phyloP scores from a whole-genome alignment of 352 stramenopile genomes.

The Aphanomyces invadans region DNA sequence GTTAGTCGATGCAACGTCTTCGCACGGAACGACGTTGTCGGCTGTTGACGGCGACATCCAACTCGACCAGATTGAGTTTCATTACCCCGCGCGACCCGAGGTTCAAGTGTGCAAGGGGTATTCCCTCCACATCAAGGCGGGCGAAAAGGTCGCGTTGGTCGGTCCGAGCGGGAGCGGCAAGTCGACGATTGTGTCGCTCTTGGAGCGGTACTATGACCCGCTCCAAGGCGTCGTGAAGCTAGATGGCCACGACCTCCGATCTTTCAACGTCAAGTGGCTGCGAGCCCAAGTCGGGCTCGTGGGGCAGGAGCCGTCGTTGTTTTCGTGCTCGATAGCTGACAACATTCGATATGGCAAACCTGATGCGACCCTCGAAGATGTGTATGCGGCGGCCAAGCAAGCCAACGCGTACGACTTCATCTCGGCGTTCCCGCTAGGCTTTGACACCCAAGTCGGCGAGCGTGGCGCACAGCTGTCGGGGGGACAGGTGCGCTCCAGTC shows the following conservation, averaged over 20 bases:
- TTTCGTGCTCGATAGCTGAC: slow-evolving; percentile 33
- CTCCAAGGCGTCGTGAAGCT: slow-evolving; percentile 29
- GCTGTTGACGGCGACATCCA: slow-evolving; percentile 33
- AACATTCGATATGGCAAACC: slow-evolving; percentile 56
- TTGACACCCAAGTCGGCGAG: slow-evolving; percentile 87
- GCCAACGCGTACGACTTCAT: slow-evolving; percentile 90
- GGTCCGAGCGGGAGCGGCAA: slow-evolving; percentile 36
- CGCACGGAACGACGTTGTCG: slow-evolving; percentile 23
- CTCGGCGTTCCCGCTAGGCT: slow-evolving; percentile 58
- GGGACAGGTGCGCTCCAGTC: slow-evolving; percentile 71
- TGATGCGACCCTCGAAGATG: slow-evolving; percentile 54
- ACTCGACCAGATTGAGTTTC: slow-evolving; percentile 38
- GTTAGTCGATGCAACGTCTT: slow-evolving; percentile 1
- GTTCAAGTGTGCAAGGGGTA: slow-evolving; percentile 31
- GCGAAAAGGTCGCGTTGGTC: slow-evolving; percentile 35
- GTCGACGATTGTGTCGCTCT: slow-evolving; percentile 32
- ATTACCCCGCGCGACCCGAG: slow-evolving; percentile 33
- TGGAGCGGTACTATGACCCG: slow-evolving; percentile 43
- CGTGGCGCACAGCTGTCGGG: slow-evolving; percentile 76
- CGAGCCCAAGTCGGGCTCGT: slow-evolving; percentile 33
- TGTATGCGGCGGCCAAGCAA: slow-evolving; percentile 57
- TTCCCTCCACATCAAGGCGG: slow-evolving; percentile 32
- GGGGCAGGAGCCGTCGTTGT: slow-evolving; percentile 64
- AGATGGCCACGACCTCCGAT: slow-evolving; percentile 32
- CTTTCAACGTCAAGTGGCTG: slow-evolving; percentile 36